Percentiles rank a stretch among this genome's conserved stretches.
phyloP scores from a whole-genome alignment of 331 rosid genomes.

The Malus hybrid region DNA sequence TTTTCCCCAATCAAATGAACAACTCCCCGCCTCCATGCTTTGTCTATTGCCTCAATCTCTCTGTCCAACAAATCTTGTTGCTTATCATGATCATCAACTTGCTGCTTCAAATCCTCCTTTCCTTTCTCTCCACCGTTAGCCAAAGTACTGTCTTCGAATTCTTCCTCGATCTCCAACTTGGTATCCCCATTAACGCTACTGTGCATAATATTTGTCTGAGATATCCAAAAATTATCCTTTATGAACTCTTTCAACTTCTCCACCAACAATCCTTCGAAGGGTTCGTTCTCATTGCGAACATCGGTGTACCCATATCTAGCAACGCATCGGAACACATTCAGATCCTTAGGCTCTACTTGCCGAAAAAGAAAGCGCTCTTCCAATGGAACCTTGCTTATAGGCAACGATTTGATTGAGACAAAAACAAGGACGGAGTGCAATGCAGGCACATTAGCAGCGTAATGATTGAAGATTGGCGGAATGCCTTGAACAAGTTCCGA shows the following conservation, averaged over 20 bases:
- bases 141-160: background rate
- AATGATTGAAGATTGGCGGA: slow-evolving; percentile 57
- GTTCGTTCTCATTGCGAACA: slow-evolving; percentile 26
- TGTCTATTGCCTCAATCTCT: slow-evolving; percentile 19
- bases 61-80: slow-evolving; percentile 2
- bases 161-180: background rate
- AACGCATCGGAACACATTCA: slow-evolving; percentile 34
- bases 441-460: slow-evolving; percentile 35
- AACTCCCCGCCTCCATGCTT: slow-evolving; percentile 25
- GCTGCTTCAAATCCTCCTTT: slow-evolving; percentile 1
- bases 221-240: background rate
- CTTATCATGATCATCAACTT: background rate
- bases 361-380: slow-evolving; percentile 38
- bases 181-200: background rate
- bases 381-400: slow-evolving; percentile 29
- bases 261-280: slow-evolving; percentile 32
- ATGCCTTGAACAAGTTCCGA: slow-evolving; percentile 56
- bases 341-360: slow-evolving; percentile 27
- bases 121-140: background rate
- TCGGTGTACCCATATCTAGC: slow-evolving; percentile 50
- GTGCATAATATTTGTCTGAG: background rate
- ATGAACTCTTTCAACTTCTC: slow-evolving; percentile 29
- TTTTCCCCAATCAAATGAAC: slow-evolving; percentile 59
- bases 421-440: slow-evolving; percentile 52
- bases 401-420: slow-evolving; percentile 47